These are phyloP conservation scores for Pichia scutulata DNA, from an alignment of 805 yeast genomes.

Conservation along the genomic window DNA sequence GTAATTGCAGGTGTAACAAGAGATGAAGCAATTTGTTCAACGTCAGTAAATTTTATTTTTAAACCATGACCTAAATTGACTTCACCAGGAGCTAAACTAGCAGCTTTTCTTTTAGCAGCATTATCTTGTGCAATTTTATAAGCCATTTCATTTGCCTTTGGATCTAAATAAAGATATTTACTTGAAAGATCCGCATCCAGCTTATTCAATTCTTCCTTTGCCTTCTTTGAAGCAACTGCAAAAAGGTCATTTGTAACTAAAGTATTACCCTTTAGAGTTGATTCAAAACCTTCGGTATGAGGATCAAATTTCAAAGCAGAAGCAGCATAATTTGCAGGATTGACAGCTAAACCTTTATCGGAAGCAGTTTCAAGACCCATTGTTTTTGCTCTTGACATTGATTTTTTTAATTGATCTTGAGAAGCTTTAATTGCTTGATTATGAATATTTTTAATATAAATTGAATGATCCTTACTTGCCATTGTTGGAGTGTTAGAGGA, in stretches of 20 bases:
- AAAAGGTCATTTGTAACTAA: conserved; percentile 37
- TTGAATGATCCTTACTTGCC: conserved; percentile 26
- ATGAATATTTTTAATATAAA: conserved; percentile 12
- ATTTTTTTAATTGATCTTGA: too few species aligned
- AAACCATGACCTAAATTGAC: conserved; percentile 86
- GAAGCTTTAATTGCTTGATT: conserved; percentile 10
- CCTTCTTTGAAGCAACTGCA: conserved; percentile 45
- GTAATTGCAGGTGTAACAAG: conserved; percentile 77
- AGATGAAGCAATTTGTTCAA: conserved; percentile 70
- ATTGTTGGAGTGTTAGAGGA: conserved; percentile 11
- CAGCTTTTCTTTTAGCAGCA: conserved; percentile 44
- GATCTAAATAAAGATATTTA: conserved; percentile 21
- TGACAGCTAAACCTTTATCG: conserved; percentile 23
- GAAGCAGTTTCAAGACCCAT: conserved; percentile 37
- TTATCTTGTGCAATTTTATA: conserved; percentile 68
- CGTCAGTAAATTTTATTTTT: conserved; percentile 63
- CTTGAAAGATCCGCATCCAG: conserved; percentile 22
- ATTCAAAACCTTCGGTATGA: conserved; percentile 29
- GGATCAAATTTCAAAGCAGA: conserved; percentile 36
- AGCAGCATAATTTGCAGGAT: conserved; percentile 42
- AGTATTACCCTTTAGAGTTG: conserved; percentile 30
- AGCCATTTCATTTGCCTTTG: conserved; percentile 56
- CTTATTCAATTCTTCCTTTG: conserved; percentile 27
- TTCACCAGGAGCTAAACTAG: conserved; percentile 39
- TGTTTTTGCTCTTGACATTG: conserved; percentile 3